Conservation (phyloP, 2,329 filamentous ascomycete species). For the Aureobasidium namibiae region DNA sequence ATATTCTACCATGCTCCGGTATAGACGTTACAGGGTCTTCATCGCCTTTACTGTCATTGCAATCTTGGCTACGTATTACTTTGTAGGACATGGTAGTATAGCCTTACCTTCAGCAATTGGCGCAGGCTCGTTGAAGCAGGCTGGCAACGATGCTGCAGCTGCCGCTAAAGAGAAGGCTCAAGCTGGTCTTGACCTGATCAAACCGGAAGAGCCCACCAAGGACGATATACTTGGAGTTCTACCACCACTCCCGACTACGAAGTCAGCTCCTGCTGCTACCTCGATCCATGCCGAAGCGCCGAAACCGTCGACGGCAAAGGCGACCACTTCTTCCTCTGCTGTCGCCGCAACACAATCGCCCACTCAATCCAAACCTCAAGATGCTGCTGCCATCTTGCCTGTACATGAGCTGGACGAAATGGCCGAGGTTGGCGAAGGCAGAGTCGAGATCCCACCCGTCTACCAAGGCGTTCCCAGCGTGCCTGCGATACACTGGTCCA, state of each 20-base stretch:
- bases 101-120: slow-evolving; percentile 12
- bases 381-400: background rate
- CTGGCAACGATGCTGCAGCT: slow-evolving; percentile 2
- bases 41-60: slow-evolving; percentile 48
- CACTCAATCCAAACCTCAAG: background rate
- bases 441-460: slow-evolving; percentile 21
- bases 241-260: background rate
- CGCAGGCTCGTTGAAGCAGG: slow-evolving; percentile 12
- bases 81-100: slow-evolving; percentile 24
- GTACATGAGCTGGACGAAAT: slow-evolving; percentile 2
- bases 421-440: slow-evolving; percentile 20
- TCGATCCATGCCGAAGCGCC: background rate
- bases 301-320: background rate
- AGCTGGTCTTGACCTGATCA: slow-evolving; percentile 1
- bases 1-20: slow-evolving; percentile 40
- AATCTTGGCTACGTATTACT: slow-evolving; percentile 47
- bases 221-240: background rate
- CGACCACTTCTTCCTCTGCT: background rate
- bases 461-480: slow-evolving; percentile 11
- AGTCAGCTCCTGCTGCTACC: background rate
- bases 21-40: slow-evolving; percentile 55
- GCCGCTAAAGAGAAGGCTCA: background rate
- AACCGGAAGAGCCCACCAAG: background rate
- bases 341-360: background rate
- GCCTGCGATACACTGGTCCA: slow-evolving; percentile 49